Percentiles rank a stretch among this genome's conserved stretches.
These are phyloP conservation scores for Panellus pusillus DNA, from an alignment of 768 basidiomycete genomes.

Conservation along the genomic window DNA sequence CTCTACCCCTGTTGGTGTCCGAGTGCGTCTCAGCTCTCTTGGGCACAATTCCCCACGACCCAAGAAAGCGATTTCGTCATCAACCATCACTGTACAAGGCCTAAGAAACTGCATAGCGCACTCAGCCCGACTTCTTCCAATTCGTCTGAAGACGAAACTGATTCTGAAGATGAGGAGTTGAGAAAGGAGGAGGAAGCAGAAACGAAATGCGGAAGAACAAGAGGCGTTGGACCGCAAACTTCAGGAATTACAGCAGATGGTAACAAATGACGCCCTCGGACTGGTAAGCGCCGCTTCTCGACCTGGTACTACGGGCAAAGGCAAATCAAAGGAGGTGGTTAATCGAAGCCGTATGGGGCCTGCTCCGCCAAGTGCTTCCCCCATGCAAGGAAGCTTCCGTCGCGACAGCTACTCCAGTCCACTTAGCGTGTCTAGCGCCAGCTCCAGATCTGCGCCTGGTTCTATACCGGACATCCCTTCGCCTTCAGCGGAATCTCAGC, in stretches of 20 bases:
- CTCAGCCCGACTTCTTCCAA: constrained; percentile 49
- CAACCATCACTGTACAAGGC: constrained; percentile 68
- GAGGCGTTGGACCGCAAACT: constrained; percentile 68
- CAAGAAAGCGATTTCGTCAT: constrained; percentile 65
- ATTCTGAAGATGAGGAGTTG: constrained; percentile 63
- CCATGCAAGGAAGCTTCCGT: constrained; percentile 34
- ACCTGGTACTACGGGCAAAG: constrained; percentile 21
- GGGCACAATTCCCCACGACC: constrained; percentile 52
- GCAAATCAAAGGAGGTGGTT: constrained; percentile 41
- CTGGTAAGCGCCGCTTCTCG: constrained; percentile 50
- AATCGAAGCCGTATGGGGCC: constrained; percentile 44
- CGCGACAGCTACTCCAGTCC: constrained; percentile 47
- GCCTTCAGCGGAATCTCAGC: constrained; percentile 57
- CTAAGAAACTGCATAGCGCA: constrained; percentile 37
- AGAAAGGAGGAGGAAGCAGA: constrained; percentile 71
- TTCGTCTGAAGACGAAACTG: constrained; percentile 51
- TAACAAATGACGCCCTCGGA: constrained; percentile 73
- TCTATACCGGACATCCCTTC: constrained; percentile 85
- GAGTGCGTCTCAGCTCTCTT: constrained; percentile 71
- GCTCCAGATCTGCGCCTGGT: constrained; percentile 71
- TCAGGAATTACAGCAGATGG: constrained; percentile 64
- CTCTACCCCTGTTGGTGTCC: constrained; percentile 60
- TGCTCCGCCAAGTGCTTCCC: constrained; percentile 26
- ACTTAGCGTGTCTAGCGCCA: constrained; percentile 72
- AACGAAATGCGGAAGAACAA: constrained; percentile 62